Percentiles rank a stretch among this genome's conserved stretches.
These are phyloP conservation scores for Melocanna baccifera DNA, from an alignment of 176 grass and related monocot genomes.

Conservation along the genomic window DNA sequence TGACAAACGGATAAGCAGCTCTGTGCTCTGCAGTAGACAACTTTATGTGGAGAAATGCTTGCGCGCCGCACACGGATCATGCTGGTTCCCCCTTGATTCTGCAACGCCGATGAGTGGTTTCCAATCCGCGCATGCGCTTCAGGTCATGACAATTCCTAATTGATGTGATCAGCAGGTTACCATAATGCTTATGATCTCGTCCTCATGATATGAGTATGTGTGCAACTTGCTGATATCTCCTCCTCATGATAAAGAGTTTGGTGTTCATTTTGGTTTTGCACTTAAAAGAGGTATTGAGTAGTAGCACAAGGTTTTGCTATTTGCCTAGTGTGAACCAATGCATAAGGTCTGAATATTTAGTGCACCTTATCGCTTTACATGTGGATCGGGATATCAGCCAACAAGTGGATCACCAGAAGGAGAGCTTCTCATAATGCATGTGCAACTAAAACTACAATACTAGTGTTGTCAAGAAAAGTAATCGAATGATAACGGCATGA, in stretches of 20 bases:
- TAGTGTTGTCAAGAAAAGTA: background rate
- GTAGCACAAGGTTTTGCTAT: background rate
- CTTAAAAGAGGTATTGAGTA: background rate
- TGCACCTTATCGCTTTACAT: background rate
- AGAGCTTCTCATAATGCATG: background rate
- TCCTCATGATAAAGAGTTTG: background rate
- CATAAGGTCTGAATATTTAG: background rate
- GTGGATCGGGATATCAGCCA: background rate
- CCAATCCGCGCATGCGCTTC: background rate
- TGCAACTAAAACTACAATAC: background rate
- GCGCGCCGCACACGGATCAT: background rate
- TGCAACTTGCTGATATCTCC: background rate
- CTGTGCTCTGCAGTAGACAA: background rate
- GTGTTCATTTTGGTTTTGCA: background rate
- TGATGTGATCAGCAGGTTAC: background rate
- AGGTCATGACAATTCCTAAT: background rate
- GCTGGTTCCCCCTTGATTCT: background rate
- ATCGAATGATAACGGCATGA: background rate
- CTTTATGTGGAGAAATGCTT: slow-evolving; percentile 38
- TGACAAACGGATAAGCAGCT: background rate
- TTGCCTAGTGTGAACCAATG: background rate
- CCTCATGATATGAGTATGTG: background rate
- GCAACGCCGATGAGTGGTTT: background rate
- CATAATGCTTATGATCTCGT: background rate
- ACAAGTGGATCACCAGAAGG: slow-evolving; percentile 5